Evolutionary conservation across 1,284 basidiomycete genomes (phyloP).

Genomic region (Melampsora abietis-canadensis): DNA sequence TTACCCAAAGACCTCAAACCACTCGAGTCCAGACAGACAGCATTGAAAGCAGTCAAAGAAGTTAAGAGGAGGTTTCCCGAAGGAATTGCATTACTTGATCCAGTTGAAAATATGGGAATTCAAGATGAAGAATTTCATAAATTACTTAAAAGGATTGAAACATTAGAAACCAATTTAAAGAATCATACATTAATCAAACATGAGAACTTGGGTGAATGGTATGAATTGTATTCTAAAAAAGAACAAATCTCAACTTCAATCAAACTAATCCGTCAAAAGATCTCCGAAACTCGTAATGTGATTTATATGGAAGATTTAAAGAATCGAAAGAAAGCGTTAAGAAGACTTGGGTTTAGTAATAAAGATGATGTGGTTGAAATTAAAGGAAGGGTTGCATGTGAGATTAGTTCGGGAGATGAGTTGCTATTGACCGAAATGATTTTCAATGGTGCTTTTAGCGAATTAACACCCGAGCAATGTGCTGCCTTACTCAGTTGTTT

Average conservation of each 20-base stretch:
- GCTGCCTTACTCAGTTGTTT: slow-evolving; percentile 92
- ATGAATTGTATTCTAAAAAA: slow-evolving; percentile 75
- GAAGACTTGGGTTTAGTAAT: slow-evolving; percentile 85
- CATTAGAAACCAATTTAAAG: slow-evolving; percentile 60
- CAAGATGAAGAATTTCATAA: slow-evolving; percentile 64
- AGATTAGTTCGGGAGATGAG: slow-evolving; percentile 96
- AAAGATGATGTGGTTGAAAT: slow-evolving; percentile 89
- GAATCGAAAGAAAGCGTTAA: slow-evolving; percentile 85
- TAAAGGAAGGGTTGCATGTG: slow-evolving; percentile 97
- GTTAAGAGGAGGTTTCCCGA: slow-evolving; percentile 84
- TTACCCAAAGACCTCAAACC: slow-evolving; percentile 84
- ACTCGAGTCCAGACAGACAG: slow-evolving; percentile 71
- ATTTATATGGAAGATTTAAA: slow-evolving; percentile 96
- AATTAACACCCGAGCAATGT: slow-evolving; percentile 82
- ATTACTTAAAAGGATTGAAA: slow-evolving; percentile 27
- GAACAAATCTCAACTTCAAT: slow-evolving; percentile 68
- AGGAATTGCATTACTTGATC: slow-evolving; percentile 82
- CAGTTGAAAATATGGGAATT: slow-evolving; percentile 92
- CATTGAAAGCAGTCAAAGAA: slow-evolving; percentile 84
- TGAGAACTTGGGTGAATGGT: slow-evolving; percentile 70
- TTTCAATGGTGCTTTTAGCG: slow-evolving; percentile 94
- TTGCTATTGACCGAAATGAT: slow-evolving; percentile 92
- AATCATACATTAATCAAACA: slow-evolving; percentile 72
- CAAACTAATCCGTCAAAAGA: slow-evolving; percentile 73
- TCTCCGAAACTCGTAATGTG: slow-evolving; percentile 84